phyloP scores from a whole-genome alignment of 352 stramenopile genomes.

The Phytophthora quininea region DNA sequence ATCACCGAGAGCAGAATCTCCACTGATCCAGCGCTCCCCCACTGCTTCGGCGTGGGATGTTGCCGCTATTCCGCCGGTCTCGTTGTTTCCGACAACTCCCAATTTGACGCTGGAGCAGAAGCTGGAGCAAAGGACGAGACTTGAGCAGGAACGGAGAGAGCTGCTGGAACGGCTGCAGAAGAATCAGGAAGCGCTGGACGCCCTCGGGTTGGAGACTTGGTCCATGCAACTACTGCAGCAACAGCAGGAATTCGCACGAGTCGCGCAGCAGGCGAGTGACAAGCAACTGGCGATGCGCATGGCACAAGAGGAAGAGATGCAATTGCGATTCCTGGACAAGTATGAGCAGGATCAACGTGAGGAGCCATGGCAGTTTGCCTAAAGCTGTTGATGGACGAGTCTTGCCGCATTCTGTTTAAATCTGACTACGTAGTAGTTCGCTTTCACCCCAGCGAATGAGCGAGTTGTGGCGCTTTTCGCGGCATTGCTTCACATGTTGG shows the following conservation, averaged over 20 bases:
- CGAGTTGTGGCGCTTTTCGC: too few species aligned
- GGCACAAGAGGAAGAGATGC: conserved; percentile 31
- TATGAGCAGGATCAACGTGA: conserved; percentile 31
- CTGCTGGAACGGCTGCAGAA: conserved; percentile 23
- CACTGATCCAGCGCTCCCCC: conserved; percentile 8
- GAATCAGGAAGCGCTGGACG: conserved; percentile 34
- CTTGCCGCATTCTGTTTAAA: not conserved
- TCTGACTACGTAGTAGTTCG: too few species aligned
- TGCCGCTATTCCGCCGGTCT: conserved; percentile 13
- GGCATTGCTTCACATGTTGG: too few species aligned
- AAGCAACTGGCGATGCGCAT: conserved; percentile 36
- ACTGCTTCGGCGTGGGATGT: conserved; percentile 17
- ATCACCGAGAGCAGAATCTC: conserved; percentile 7
- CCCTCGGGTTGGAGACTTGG: conserved; percentile 27
- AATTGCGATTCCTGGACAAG: conserved; percentile 22
- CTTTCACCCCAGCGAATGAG: too few species aligned
- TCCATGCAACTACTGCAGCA: conserved; percentile 29
- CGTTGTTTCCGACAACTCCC: conserved; percentile 22
- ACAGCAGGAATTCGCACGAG: conserved; percentile 19
- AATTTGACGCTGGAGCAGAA: conserved; percentile 30
- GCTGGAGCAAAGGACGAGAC: conserved; percentile 22
- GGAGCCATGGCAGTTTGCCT: conserved; percentile 21
- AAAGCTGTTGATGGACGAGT: not conserved
- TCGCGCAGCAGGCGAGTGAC: conserved; percentile 26
- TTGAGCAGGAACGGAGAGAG: conserved; percentile 32